A percentile compares a stretch with the other conserved stretches of the same genome.
Conservation (phyloP, 805 yeast species). For the Teunomyces pallodes region DNA sequence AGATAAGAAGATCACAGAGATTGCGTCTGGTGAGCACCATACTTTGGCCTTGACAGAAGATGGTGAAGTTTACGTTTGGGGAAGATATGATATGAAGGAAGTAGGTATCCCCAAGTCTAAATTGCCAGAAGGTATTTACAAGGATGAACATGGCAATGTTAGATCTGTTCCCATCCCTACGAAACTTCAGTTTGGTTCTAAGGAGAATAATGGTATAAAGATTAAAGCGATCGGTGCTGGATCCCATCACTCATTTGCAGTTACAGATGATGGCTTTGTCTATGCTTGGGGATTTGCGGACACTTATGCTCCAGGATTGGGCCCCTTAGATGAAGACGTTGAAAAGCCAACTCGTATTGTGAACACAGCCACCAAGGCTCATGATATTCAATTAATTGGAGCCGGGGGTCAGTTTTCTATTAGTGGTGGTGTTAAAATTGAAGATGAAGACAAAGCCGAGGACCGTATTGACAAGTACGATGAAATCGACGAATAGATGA, state of each 20-base stretch:
- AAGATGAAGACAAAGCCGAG: slow-evolving; percentile 48
- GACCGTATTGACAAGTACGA: slow-evolving; percentile 51
- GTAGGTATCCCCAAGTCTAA: slow-evolving; percentile 70
- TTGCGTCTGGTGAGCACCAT: slow-evolving; percentile 96
- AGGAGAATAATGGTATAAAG: slow-evolving; percentile 28
- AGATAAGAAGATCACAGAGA: slow-evolving; percentile 52
- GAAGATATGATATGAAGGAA: slow-evolving; percentile 92
- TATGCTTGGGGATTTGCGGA: slow-evolving; percentile 99
- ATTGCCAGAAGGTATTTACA: slow-evolving; percentile 70
- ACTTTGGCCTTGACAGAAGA: slow-evolving; percentile 67
- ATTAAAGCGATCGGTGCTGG: slow-evolving; percentile 66
- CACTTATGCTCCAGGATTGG: slow-evolving; percentile 93
- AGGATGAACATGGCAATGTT: slow-evolving; percentile 75
- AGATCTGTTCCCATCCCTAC: slow-evolving; percentile 89
- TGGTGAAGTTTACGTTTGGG: slow-evolving; percentile 82
- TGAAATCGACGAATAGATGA: slow-evolving; percentile 40
- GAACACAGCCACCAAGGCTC: slow-evolving; percentile 88
- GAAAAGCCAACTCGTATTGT: slow-evolving; percentile 84
- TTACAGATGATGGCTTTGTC: slow-evolving; percentile 77
- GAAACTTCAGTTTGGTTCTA: slow-evolving; percentile 41
- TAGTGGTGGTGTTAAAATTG: slow-evolving; percentile 73
- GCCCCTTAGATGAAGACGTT: slow-evolving; percentile 86
- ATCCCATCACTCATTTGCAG: slow-evolving; percentile 88
- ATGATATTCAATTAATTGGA: slow-evolving; percentile 69
- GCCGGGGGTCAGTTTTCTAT: slow-evolving; percentile 97